Conservation (phyloP, 2,329 filamentous ascomycete genomes). For the Diaporthe velutina region DNA sequence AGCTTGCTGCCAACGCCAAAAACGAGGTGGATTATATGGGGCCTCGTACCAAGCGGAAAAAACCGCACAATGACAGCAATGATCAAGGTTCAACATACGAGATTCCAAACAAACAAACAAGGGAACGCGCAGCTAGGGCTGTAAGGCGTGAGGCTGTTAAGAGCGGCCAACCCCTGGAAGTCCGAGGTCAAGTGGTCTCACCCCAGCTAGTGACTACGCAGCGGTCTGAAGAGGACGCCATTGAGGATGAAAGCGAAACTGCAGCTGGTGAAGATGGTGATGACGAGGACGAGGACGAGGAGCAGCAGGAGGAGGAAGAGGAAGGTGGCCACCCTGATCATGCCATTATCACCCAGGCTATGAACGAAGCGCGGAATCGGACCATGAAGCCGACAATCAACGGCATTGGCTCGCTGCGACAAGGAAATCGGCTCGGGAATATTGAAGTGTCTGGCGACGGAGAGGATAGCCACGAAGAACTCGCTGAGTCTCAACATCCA, state of each 20-base stretch:
- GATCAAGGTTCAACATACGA: background rate
- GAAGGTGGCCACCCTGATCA: too few species aligned
- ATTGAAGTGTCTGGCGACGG: background rate
- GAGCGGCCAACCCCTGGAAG: background rate
- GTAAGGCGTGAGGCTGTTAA: background rate
- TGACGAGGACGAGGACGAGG: slow-evolving; percentile 21
- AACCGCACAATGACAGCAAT: background rate
- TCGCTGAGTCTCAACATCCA: background rate
- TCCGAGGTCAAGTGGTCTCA: background rate
- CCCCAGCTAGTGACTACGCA: slow-evolving; percentile 2
- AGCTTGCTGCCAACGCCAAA: background rate
- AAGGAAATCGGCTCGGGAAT: background rate
- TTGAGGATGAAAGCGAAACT: background rate
- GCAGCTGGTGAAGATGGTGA: slow-evolving; percentile 6
- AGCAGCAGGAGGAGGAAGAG: background rate
- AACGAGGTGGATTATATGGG: slow-evolving; percentile 31
- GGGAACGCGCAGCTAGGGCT: slow-evolving; percentile 10
- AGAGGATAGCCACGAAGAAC: background rate
- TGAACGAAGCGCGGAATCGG: slow-evolving; percentile 27
- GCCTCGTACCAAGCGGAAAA: slow-evolving; percentile 15
- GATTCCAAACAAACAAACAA: background rate
- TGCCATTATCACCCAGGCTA: slow-evolving; percentile 21
- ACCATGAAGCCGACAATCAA: slow-evolving; percentile 18
- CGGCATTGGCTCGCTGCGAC: slow-evolving; percentile 5
- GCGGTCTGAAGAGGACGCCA: background rate